Evolutionary conservation across 345 rosid genomes (phyloP).

Genomic region (Bruguiera gymnorhiza): DNA sequence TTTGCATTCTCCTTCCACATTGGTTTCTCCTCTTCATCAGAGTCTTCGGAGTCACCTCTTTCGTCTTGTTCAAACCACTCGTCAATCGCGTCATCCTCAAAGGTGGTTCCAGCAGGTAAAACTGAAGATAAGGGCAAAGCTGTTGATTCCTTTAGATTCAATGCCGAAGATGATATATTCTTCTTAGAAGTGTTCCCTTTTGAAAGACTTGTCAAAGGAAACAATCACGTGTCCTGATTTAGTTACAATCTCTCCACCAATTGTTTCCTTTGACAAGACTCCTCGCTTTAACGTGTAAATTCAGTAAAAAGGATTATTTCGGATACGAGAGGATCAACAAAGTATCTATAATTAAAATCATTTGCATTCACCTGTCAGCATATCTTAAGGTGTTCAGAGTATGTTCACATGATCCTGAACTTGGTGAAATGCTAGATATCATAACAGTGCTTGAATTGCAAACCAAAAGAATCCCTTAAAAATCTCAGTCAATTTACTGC

Average conservation of each 20-base stretch:
- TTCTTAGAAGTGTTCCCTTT: constrained; percentile 85
- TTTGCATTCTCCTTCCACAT: not conserved
- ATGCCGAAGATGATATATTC: constrained; percentile 61
- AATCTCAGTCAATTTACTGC: constrained; percentile 95
- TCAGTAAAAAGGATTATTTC: not conserved
- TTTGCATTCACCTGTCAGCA: constrained; percentile 76
- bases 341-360: not conserved
- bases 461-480: constrained; percentile 83
- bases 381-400: constrained; percentile 96
- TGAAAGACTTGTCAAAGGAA: constrained; percentile 66
- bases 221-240: too few species aligned
- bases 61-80: constrained; percentile 76
- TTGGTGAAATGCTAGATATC: constrained; percentile 97
- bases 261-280: too few species aligned
- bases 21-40: too few species aligned
- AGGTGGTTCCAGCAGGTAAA: constrained; percentile 52
- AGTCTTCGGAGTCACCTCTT: constrained; percentile 62
- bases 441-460: constrained; percentile 98
- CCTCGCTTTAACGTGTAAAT: constrained; percentile 47
- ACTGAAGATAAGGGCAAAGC: constrained; percentile 57
- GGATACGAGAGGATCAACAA: not conserved
- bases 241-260: too few species aligned
- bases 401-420: constrained; percentile 97
- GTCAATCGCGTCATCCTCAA: constrained; percentile 64
- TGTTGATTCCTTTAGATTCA: constrained; percentile 73